A percentile compares a stretch with the other conserved stretches of the same genome.
Conservation (phyloP, 148 eudicot genomes). For the Silene uniflora region DNA sequence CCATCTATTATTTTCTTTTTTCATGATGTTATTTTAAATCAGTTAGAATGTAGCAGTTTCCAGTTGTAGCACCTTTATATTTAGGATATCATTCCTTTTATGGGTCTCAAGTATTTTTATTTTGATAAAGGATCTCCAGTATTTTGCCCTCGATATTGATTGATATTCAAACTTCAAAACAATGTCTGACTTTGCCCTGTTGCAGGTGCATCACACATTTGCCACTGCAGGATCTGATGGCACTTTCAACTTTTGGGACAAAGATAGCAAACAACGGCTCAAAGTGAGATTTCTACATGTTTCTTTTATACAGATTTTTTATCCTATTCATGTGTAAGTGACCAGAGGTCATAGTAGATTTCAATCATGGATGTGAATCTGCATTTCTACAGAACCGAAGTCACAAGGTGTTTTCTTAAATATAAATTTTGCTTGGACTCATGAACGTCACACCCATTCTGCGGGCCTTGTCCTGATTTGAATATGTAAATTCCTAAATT, state of each 20-base stretch:
- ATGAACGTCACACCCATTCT: neutral
- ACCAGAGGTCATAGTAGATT: neutral
- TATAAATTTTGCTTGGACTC: neutral
- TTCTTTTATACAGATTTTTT: neutral
- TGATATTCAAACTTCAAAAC: neutral
- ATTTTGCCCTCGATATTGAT: neutral
- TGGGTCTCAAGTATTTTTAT: neutral
- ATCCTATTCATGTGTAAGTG: neutral
- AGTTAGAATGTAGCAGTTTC: too few species aligned
- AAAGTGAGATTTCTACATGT: slow-evolving; percentile 44
- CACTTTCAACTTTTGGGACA: slow-evolving; percentile 91
- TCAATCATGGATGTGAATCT: neutral
- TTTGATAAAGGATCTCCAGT: neutral
- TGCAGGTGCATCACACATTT: slow-evolving; percentile 81
- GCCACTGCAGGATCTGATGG: slow-evolving; percentile 98
- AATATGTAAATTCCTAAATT: neutral
- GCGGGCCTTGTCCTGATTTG: neutral
- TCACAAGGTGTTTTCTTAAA: neutral
- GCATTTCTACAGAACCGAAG: neutral
- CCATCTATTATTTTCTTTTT: neutral
- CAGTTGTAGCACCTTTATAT: neutral
- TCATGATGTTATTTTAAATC: too few species aligned
- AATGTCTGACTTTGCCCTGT: slow-evolving; percentile 5
- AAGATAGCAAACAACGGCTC: slow-evolving; percentile 95
- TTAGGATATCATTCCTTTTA: slow-evolving; percentile 6